A percentile compares a stretch with the other conserved stretches of the same genome.
Conservation (phyloP, 768 basidiomycete genomes). For the Epithele typhae region DNA sequence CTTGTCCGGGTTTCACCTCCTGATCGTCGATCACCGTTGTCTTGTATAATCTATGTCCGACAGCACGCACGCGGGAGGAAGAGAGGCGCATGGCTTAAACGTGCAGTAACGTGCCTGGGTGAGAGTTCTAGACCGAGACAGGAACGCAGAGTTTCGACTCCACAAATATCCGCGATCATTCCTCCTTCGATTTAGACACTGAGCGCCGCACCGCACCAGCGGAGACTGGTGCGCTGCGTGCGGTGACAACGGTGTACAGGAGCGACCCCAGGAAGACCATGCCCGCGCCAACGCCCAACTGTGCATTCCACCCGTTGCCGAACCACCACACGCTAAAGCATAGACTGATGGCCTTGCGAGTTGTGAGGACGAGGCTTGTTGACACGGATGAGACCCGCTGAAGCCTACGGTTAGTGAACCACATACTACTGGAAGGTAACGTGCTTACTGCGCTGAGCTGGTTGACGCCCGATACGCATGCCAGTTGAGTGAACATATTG, state of each 20-base stretch:
- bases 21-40: too few species aligned
- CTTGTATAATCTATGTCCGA: too few species aligned
- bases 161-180: too few species aligned
- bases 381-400: constrained; percentile 76
- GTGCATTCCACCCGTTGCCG: constrained; percentile 63
- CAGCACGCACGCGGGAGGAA: too few species aligned
- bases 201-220: too few species aligned
- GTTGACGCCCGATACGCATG: constrained; percentile 85
- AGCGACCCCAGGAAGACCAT: constrained; percentile 74
- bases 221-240: constrained; percentile 3
- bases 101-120: too few species aligned
- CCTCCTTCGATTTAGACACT: neutral
- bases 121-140: too few species aligned
- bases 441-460: constrained; percentile 71
- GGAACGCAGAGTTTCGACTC: too few species aligned
- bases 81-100: too few species aligned
- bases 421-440: constrained; percentile 22
- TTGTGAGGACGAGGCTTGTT: constrained; percentile 75
- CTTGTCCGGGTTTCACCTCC: too few species aligned
- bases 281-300: constrained; percentile 59
- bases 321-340: constrained; percentile 86
- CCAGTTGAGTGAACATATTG: constrained; percentile 69
- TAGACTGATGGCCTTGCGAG: constrained; percentile 76
- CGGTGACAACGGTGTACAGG: constrained; percentile 38
- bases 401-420: neutral